Conservation (phyloP, 768 basidiomycete genomes). For the Pisolithus orientalis region DNA sequence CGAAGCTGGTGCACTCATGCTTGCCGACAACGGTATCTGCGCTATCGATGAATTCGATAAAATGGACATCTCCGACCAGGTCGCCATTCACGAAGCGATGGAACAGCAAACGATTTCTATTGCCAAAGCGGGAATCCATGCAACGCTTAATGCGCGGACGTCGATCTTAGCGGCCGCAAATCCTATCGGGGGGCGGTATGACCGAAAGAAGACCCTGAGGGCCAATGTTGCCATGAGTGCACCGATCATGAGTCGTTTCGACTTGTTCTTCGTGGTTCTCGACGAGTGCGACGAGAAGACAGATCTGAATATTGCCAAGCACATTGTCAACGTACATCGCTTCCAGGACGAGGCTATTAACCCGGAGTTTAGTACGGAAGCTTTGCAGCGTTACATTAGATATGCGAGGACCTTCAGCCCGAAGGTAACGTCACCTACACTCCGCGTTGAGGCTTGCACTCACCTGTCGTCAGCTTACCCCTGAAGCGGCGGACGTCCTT, state of each 20-base stretch:
- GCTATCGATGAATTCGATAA: constrained; percentile 99
- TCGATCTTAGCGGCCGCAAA: constrained; percentile 98
- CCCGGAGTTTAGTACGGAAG: constrained; percentile 96
- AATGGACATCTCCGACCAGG: constrained; percentile 98
- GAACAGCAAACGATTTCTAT: constrained; percentile 99
- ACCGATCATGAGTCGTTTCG: constrained; percentile 98
- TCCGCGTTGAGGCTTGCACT: not conserved
- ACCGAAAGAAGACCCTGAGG: constrained; percentile 85
- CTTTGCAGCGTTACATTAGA: constrained; percentile 92
- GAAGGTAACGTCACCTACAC: constrained; percentile 50
- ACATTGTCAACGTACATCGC: constrained; percentile 96
- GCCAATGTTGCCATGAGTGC: constrained; percentile 97
- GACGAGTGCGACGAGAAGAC: constrained; percentile 94
- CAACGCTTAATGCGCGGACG: constrained; percentile 94
- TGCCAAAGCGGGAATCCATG: constrained; percentile 98
- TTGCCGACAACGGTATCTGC: constrained; percentile 98
- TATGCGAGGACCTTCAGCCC: constrained; percentile 98
- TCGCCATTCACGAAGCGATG: constrained; percentile 99
- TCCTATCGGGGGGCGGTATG: constrained; percentile 94
- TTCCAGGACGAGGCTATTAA: constrained; percentile 92
- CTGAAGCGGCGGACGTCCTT: constrained; percentile 85
- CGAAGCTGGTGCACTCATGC: constrained; percentile 98
- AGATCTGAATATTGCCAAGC: constrained; percentile 89
- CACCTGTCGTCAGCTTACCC: constrained; percentile 61
- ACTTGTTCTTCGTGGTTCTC: constrained; percentile 95